A percentile compares a stretch with the other conserved stretches of the same genome.
Evolutionary conservation across 2,329 filamentous ascomycete genomes (phyloP).

Genomic region (Venturia asperata): DNA sequence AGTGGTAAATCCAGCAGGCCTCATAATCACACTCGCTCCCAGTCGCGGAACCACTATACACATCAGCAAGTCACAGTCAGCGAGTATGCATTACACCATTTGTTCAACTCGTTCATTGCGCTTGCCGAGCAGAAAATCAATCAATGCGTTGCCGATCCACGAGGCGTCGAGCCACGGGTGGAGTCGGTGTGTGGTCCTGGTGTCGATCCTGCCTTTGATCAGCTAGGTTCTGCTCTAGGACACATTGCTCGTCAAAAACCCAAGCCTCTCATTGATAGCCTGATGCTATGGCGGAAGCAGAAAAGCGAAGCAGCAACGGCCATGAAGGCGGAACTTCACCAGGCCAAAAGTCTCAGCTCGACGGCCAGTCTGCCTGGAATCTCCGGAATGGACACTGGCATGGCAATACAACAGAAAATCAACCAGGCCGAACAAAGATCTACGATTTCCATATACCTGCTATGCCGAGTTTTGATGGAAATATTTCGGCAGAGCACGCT

Average conservation of each 20-base stretch:
- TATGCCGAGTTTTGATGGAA: constrained; percentile 88
- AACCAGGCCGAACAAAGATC: constrained; percentile 65
- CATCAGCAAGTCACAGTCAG: constrained; percentile 76
- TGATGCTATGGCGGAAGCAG: constrained; percentile 96
- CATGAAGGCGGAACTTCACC: constrained; percentile 23
- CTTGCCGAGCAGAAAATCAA: constrained; percentile 96
- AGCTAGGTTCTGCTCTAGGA: constrained; percentile 84
- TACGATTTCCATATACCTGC: constrained; percentile 89
- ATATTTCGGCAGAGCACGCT: constrained; percentile 87
- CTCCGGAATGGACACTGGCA: constrained; percentile 12
- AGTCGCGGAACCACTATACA: constrained; percentile 50
- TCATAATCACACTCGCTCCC: constrained; percentile 58
- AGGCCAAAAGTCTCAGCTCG: constrained; percentile 9
- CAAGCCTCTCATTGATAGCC: constrained; percentile 89
- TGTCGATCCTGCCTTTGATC: constrained; percentile 82
- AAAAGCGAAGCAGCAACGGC: constrained; percentile 75
- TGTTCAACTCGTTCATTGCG: constrained; percentile 95
- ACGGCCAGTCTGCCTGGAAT: constrained; percentile 16
- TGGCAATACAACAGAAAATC: constrained; percentile 23
- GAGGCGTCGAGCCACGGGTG: constrained; percentile 74
- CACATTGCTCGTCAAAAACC: constrained; percentile 93
- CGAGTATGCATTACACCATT: constrained; percentile 91
- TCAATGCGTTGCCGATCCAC: constrained; percentile 71
- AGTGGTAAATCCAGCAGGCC: constrained; percentile 26
- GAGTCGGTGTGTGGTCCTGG: constrained; percentile 87